A percentile compares a stretch with the other conserved stretches of the same genome.
These are phyloP conservation scores for Pichia insulana DNA, from an alignment of 805 yeast species.

Conservation along the genomic window DNA sequence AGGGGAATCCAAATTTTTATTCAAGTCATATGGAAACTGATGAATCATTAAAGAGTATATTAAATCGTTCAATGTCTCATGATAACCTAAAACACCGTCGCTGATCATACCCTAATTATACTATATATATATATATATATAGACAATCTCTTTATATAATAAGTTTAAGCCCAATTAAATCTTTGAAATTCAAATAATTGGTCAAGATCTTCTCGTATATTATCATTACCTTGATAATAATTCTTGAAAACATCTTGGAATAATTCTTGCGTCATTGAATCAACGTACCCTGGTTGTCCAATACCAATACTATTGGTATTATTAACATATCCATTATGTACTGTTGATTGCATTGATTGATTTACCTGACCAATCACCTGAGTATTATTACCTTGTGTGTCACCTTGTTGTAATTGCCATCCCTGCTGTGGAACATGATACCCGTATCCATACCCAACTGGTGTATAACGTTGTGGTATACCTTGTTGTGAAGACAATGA, in stretches of 20 bases:
- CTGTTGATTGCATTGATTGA: too few species aligned
- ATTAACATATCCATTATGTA: neutral
- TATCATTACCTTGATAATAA: conserved; percentile 16
- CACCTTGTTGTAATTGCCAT: neutral
- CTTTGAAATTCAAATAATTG: conserved; percentile 5
- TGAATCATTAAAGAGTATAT: conserved; percentile 22
- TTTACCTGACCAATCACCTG: too few species aligned
- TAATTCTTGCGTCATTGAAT: conserved; percentile 21
- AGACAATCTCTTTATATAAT: too few species aligned
- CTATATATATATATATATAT: too few species aligned
- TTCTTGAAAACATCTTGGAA: conserved; percentile 20
- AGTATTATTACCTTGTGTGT: neutral
- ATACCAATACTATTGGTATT: neutral
- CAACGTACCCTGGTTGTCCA: conserved; percentile 2
- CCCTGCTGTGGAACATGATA: neutral
- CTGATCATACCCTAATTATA: too few species aligned
- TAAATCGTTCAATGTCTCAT: conserved; percentile 20
- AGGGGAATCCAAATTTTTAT: neutral
- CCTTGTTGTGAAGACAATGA: too few species aligned
- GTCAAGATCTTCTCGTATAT: conserved; percentile 3
- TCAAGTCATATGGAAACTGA: conserved; percentile 18
- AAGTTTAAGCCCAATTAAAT: conserved; percentile 1
- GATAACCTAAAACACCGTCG: conserved; percentile 15
- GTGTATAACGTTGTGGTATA: too few species aligned
- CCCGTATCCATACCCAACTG: too few species aligned